Evolutionary conservation across 2,329 filamentous ascomycete genomes (phyloP).

Genomic region (Hyphodiscus sp.): DNA sequence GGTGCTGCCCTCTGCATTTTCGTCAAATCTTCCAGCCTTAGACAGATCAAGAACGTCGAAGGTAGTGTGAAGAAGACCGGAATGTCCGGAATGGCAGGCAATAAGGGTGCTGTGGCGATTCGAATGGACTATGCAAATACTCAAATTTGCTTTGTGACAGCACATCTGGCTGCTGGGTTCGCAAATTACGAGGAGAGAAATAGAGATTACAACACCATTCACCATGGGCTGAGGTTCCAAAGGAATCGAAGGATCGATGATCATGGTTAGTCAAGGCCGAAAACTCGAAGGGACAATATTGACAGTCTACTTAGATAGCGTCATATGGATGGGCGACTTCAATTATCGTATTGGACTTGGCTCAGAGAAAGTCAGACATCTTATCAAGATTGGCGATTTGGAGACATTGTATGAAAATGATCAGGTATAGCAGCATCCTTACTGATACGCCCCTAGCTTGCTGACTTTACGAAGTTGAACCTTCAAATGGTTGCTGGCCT

Average conservation of each 20-base stretch:
- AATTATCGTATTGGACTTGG: constrained; percentile 91
- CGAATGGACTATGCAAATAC: constrained; percentile 92
- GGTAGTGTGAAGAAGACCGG: constrained; percentile 91
- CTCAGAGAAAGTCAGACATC: constrained; percentile 67
- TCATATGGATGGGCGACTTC: constrained; percentile 96
- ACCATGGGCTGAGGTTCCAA: constrained; percentile 82
- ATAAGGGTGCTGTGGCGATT: constrained; percentile 96
- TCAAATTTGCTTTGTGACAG: constrained; percentile 89
- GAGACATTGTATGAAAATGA: constrained; percentile 85
- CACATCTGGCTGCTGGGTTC: constrained; percentile 92
- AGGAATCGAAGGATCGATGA: constrained; percentile 86
- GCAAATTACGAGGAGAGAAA: constrained; percentile 96
- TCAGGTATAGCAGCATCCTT: constrained; percentile 47
- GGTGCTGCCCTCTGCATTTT: constrained; percentile 91
- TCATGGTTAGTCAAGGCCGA: constrained; percentile 51
- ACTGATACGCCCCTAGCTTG: background rate
- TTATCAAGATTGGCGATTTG: constrained; percentile 67
- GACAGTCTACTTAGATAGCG: constrained; percentile 45
- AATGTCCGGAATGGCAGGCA: constrained; percentile 93
- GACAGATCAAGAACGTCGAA: constrained; percentile 91
- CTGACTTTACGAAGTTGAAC: constrained; percentile 55
- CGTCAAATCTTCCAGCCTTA: constrained; percentile 70
- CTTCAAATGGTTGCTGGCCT: constrained; percentile 92
- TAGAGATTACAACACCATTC: constrained; percentile 66
- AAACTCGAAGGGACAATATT: constrained; percentile 8